Evolutionary conservation across 1,284 basidiomycete species (phyloP).

Genomic region (Hemileccinum hortonii): DNA sequence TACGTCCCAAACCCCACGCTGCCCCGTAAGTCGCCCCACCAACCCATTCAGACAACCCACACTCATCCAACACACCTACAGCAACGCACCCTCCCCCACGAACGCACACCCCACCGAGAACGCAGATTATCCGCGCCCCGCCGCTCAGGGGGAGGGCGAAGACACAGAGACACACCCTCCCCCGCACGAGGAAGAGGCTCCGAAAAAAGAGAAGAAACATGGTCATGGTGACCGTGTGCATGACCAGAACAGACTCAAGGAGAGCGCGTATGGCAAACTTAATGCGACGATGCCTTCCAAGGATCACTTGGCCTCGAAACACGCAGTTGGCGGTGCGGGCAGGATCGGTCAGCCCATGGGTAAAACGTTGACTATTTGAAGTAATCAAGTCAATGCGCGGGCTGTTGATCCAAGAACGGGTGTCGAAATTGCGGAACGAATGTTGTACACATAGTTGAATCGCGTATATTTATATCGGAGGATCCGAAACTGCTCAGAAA

Average conservation of each 20-base stretch:
- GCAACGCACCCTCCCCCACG: slow-evolving; percentile 27
- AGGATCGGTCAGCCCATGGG: slow-evolving; percentile 62
- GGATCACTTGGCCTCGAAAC: slow-evolving; percentile 40
- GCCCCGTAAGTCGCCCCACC: slow-evolving; percentile 35
- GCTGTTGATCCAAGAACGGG: neutral
- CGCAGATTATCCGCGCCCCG: slow-evolving; percentile 63
- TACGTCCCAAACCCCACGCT: slow-evolving; percentile 40
- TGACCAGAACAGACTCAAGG: slow-evolving; percentile 52
- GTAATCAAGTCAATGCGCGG: neutral
- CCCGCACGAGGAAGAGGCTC: slow-evolving; percentile 50
- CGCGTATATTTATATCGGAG: slow-evolving; percentile 19
- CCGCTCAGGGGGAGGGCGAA: slow-evolving; percentile 44
- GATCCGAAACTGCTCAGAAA: slow-evolving; percentile 2
- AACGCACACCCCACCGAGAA: slow-evolving; percentile 33
- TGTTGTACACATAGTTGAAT: slow-evolving; percentile 6
- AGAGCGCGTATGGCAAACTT: slow-evolving; percentile 46
- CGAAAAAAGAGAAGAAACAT: slow-evolving; percentile 53
- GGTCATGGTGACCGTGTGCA: slow-evolving; percentile 40
- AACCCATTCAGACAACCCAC: neutral
- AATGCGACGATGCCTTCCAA: slow-evolving; percentile 55
- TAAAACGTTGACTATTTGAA: slow-evolving; percentile 41
- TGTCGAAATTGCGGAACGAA: neutral
- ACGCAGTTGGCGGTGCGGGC: slow-evolving; percentile 42
- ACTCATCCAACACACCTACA: slow-evolving; percentile 10
- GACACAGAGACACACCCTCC: slow-evolving; percentile 35